These are phyloP conservation scores for Pseudogymnoascus sp. DNA, from an alignment of 2,329 filamentous ascomycete genomes.

Conservation along the genomic window DNA sequence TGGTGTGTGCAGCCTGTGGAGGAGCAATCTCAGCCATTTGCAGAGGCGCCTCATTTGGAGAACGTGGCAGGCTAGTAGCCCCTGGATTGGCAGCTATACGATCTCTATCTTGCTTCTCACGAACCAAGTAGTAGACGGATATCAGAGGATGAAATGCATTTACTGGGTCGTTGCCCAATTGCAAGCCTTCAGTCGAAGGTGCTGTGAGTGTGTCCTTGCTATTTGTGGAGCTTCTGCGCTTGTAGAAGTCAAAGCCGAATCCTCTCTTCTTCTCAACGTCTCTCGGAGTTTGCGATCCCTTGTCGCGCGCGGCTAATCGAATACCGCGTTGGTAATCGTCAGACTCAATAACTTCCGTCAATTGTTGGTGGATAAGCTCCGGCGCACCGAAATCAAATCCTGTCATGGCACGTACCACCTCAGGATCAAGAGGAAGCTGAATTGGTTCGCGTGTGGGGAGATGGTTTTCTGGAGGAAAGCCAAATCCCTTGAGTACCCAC, in stretches of 20 bases:
- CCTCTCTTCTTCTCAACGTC: conserved; percentile 76
- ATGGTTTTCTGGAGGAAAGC: conserved; percentile 77
- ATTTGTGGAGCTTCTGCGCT: conserved; percentile 77
- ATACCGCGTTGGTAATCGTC: conserved; percentile 88
- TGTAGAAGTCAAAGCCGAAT: conserved; percentile 93
- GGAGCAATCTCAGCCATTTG: conserved; percentile 66
- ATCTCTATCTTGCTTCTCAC: conserved; percentile 85
- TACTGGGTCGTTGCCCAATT: conserved; percentile 73
- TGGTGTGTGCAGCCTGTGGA: conserved; percentile 83
- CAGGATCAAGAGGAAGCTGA: conserved; percentile 71
- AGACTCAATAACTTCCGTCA: conserved; percentile 80
- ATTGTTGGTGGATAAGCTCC: conserved; percentile 71
- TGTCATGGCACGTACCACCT: conserved; percentile 87
- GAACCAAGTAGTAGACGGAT: conserved; percentile 93
- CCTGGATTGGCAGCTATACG: conserved; percentile 47
- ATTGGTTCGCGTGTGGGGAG: conserved; percentile 76
- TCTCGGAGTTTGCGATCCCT: conserved; percentile 46
- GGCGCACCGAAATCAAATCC: conserved; percentile 93
- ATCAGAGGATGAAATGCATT: conserved; percentile 90
- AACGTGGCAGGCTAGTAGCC: conserved; percentile 46
- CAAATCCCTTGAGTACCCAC: conserved; percentile 93
- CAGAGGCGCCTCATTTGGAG: conserved; percentile 42
- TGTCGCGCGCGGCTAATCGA: conserved; percentile 60
- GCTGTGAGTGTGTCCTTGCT: conserved; percentile 80
- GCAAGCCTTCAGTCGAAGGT: conserved; percentile 77